Percentiles rank a stretch among this genome's conserved stretches.
Evolutionary conservation across 257 asterid species (phyloP).

Genomic region (Fraxinus anomala): DNA sequence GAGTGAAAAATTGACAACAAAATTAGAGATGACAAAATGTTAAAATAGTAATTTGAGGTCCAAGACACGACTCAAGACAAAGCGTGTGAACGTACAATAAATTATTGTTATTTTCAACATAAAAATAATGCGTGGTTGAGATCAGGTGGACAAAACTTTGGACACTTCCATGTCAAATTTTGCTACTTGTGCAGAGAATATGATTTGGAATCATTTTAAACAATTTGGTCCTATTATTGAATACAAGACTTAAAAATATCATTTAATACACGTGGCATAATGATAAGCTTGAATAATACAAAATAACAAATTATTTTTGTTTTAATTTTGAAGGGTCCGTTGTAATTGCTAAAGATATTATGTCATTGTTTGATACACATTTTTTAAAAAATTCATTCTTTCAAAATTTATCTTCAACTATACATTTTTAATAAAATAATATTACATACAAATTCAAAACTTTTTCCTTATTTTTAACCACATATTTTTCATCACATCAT

Average conservation of each 20-base stretch:
- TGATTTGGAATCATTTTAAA: conserved; percentile 11
- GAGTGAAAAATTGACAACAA: too few species aligned
- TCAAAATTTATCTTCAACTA: too few species aligned
- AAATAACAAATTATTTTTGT: too few species aligned
- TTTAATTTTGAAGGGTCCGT: too few species aligned
- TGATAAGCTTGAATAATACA: too few species aligned
- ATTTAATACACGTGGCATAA: background rate
- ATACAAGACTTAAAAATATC: conserved; percentile 5
- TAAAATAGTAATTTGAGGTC: background rate
- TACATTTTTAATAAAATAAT: too few species aligned
- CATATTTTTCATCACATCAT: too few species aligned
- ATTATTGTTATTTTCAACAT: background rate
- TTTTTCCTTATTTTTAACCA: too few species aligned
- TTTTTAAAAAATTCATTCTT: too few species aligned
- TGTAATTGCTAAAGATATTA: too few species aligned
- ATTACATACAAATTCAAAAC: too few species aligned
- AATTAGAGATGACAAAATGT: background rate
- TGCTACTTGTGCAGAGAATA: conserved; percentile 7
- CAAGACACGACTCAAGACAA: background rate
- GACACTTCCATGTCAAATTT: conserved; percentile 23
- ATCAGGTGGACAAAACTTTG: conserved; percentile 17
- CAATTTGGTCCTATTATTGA: background rate
- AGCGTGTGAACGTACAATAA: background rate
- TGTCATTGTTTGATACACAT: too few species aligned
- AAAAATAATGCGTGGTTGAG: background rate